Evolutionary conservation across 2,329 filamentous ascomycete genomes (phyloP), one percentile per base, ranked within the genome.

Genomic region (Pyrenophora seminiperda): DNA sequence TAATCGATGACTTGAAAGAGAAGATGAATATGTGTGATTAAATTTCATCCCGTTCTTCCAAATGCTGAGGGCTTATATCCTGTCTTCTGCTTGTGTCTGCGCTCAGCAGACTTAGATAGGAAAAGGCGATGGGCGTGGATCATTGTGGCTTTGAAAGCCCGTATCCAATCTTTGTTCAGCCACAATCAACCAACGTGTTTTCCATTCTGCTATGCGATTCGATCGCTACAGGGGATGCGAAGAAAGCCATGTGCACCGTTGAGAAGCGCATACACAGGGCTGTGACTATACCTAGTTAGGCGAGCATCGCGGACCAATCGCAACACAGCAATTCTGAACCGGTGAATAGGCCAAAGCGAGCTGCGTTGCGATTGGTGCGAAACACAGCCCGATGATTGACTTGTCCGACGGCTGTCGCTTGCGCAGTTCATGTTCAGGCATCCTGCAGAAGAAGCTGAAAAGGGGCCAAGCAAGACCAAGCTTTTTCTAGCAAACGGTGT

Each of bases 241-340:
- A 20, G 17, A 27, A 27, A 27, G 24, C 7, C 13, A 10, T 30
- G 2, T 10, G 13, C n/a, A 10, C 4, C 7, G 32, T 30, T 46
- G 9, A 10, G 30, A 3, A 11, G 19, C 19, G 36, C 9, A 14
- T 9, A 7, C 33, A 19, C 6, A 36, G 3, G 14, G 22, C 13
- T 27, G 5, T 36, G 19, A 47, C 54, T 46, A 51, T 51, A 20
- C 59, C 50, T 54, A 54, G 18, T 58, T 49, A 18, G 47, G 57
- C 14, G 20, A 50, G 27, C 55, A 45, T 36, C 24, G 54, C 58
- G 59, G 30, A 22, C 59, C 61, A 62, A 64, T 64, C 53, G 53
- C 47, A 59, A 33, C 19, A 11, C 34, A n/a, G 10, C 22, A 7
- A 17, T 37, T 15, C 18, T 31, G 17, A 18, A 32, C 27, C 18